A percentile compares a stretch with the other conserved stretches of the same genome.
Evolutionary conservation across 2,329 filamentous ascomycete species (phyloP).

Genomic region (Aspergillus uvarum): DNA sequence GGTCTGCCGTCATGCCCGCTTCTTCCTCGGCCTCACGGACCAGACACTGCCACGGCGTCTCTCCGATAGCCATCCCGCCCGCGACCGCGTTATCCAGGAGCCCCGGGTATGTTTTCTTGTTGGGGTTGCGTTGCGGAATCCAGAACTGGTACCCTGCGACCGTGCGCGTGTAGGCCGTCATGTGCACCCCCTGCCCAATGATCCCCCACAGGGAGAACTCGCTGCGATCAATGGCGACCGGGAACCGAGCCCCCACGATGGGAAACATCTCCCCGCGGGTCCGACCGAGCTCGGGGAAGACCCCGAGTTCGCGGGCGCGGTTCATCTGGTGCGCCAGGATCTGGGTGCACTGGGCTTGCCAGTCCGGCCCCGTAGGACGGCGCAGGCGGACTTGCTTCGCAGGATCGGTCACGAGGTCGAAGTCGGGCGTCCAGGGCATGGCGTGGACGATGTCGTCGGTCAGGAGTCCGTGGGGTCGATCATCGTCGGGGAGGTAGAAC

Average conservation of each 20-base stretch:
- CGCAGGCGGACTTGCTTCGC: constrained; percentile 8
- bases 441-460: constrained; percentile 2
- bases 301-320: background rate
- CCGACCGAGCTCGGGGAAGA: constrained; percentile 6
- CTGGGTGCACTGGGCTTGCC: constrained; percentile 5
- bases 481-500: constrained; percentile 12
- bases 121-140: constrained; percentile 7
- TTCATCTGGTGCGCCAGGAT: constrained; percentile 7
- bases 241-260: constrained; percentile 7
- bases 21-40: constrained; percentile 11
- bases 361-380: background rate
- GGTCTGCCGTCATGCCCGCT: constrained; percentile 3
- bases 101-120: constrained; percentile 6
- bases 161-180: constrained; percentile 9
- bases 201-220: constrained; percentile 9
- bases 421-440: constrained; percentile 15
- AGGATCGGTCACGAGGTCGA: background rate
- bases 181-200: constrained; percentile 10
- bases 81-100: constrained; percentile 13
- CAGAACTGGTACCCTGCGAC: constrained; percentile 3
- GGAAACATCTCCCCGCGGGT: constrained; percentile 6
- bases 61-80: constrained; percentile 11
- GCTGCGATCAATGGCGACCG: constrained; percentile 9
- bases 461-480: constrained; percentile 10
- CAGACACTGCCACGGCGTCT: constrained; percentile 11